phyloP scores from a whole-genome alignment of 1,284 basidiomycete genomes.

The Apiotrichum laibachii region DNA sequence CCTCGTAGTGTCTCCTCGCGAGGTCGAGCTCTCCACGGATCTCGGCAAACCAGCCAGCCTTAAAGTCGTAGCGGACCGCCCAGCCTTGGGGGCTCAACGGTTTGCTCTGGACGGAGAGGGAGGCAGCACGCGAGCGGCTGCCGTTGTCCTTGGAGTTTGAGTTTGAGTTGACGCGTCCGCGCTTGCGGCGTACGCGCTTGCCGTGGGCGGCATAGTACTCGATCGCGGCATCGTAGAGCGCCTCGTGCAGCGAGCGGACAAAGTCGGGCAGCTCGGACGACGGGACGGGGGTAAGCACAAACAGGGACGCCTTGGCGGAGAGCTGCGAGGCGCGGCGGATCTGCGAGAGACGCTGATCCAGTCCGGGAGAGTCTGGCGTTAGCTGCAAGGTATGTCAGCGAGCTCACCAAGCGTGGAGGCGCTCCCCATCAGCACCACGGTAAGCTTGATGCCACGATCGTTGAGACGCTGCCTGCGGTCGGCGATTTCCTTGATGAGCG shows the following conservation, averaged over 20 bases:
- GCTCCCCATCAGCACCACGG: conserved; percentile 88
- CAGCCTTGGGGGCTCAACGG: conserved; percentile 81
- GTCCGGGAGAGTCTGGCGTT: conserved; percentile 67
- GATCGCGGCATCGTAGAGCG: conserved; percentile 78
- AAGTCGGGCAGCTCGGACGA: conserved; percentile 78
- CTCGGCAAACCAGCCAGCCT: conserved; percentile 93
- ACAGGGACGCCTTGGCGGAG: conserved; percentile 85
- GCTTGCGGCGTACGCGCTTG: conserved; percentile 83
- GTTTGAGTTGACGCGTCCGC: conserved; percentile 59
- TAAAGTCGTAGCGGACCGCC: conserved; percentile 95
- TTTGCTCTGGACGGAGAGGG: conserved; percentile 47
- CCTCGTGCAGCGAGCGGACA: conserved; percentile 74
- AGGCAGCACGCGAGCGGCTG: background rate
- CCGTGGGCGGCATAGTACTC: conserved; percentile 92
- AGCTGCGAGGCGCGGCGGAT: conserved; percentile 82
- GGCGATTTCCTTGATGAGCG: conserved; percentile 73
- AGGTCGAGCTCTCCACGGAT: conserved; percentile 85
- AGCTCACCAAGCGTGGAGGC: conserved; percentile 71
- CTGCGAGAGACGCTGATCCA: conserved; percentile 78
- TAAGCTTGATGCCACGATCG: conserved; percentile 88
- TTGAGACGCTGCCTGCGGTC: conserved; percentile 71
- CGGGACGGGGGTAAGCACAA: conserved; percentile 88
- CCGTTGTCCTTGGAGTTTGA: background rate
- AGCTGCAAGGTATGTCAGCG: background rate
- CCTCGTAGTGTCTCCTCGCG: conserved; percentile 88